Conservation (phyloP, 495 filamentous ascomycete species). For the Pyronema domesticum region DNA sequence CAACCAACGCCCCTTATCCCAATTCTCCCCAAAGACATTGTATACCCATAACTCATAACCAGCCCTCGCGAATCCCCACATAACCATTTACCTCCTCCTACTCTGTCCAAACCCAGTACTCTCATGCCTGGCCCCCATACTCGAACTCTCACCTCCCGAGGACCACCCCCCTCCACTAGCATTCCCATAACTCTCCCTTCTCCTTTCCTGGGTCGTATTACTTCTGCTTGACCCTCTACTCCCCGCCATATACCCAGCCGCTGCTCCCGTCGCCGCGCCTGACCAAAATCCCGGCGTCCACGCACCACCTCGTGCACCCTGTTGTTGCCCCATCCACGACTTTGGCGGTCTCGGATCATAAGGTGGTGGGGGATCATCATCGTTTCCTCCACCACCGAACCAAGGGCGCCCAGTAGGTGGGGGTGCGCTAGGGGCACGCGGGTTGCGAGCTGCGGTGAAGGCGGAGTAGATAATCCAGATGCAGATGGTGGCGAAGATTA, state of each 20-base stretch:
- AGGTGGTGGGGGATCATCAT: constrained; percentile 39
- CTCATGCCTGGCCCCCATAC: constrained; percentile 41
- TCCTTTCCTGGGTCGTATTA: constrained; percentile 3
- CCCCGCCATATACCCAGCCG: constrained; percentile 50
- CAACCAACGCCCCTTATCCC: too few relatives aligned
- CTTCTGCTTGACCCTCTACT: constrained; percentile 27
- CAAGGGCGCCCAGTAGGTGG: constrained; percentile 17
- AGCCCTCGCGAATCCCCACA: neutral
- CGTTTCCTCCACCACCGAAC: constrained; percentile 32
- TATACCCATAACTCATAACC: too few relatives aligned
- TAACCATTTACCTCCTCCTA: constrained; percentile 40
- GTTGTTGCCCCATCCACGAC: constrained; percentile 15
- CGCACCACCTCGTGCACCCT: constrained; percentile 17
- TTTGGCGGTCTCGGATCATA: constrained; percentile 29
- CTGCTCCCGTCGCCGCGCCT: constrained; percentile 54
- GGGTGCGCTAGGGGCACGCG: too few relatives aligned
- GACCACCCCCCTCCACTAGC: constrained; percentile 9
- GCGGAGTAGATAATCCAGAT: constrained; percentile 36
- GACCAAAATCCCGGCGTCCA: constrained; percentile 86
- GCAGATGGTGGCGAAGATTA: constrained; percentile 29
- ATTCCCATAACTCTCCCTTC: constrained; percentile 18
- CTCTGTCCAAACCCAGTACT: constrained; percentile 88
- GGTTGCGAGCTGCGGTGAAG: constrained; percentile 13
- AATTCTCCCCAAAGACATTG: too few relatives aligned
- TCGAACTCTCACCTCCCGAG: constrained; percentile 30